phyloP scores from a whole-genome alignment of 352 stramenopile genomes.

The Phytophthora melonis region DNA sequence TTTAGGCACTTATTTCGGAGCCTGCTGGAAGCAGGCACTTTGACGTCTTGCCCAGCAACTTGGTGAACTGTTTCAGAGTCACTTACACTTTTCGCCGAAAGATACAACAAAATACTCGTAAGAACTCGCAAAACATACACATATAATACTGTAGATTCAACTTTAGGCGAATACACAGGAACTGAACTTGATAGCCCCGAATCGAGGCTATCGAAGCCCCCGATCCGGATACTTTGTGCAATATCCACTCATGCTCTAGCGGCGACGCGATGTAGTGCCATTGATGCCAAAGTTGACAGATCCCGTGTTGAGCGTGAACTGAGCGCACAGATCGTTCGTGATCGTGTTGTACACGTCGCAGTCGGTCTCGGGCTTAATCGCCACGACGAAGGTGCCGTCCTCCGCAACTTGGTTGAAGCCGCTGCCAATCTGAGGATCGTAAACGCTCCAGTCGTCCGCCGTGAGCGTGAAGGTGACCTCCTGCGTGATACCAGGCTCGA shows the following conservation, averaged over 20 bases:
- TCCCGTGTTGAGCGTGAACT: conserved; percentile 53
- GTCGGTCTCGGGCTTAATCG: conserved; percentile 74
- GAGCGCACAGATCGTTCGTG: conserved; percentile 51
- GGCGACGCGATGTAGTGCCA: conserved; percentile 27
- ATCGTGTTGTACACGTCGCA: conserved; percentile 71
- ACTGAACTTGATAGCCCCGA: too few species aligned
- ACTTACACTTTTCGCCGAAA: too few species aligned
- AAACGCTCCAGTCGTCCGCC: conserved; percentile 68
- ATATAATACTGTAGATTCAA: too few species aligned
- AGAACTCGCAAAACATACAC: too few species aligned
- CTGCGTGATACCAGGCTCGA: conserved; percentile 52
- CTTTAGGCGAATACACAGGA: too few species aligned
- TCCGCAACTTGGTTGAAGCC: conserved; percentile 75
- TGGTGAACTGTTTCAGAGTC: too few species aligned
- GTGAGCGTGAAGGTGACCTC: conserved; percentile 58
- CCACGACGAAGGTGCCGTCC: conserved; percentile 71
- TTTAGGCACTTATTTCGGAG: too few species aligned
- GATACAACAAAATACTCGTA: too few species aligned
- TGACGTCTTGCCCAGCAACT: too few species aligned
- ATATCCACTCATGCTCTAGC: conserved; percentile 2
- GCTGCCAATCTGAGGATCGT: conserved; percentile 65
- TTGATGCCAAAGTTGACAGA: conserved; percentile 40
- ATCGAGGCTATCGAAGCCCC: too few species aligned
- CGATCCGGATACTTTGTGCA: neutral
- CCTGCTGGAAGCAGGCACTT: too few species aligned